Conservation (phyloP, 2,329 filamentous ascomycete genomes). For the Phialophora expanda region DNA sequence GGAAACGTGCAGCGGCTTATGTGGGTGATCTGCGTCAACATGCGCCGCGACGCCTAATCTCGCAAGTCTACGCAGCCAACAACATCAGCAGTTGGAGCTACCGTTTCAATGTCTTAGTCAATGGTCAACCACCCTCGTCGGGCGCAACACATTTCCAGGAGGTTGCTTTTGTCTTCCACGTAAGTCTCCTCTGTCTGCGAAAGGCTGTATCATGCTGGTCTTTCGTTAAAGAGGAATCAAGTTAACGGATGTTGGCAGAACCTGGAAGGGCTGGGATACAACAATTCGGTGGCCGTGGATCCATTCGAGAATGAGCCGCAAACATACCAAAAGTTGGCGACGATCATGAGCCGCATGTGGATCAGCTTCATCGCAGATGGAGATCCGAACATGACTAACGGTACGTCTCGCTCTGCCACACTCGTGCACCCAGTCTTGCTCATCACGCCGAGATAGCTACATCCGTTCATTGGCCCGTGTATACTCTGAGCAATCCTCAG, state of each 20-base stretch:
- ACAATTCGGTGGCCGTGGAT: conserved; percentile 24
- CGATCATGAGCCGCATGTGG: conserved; percentile 60
- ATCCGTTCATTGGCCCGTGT: conserved; percentile 51
- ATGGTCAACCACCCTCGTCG: conserved; percentile 50
- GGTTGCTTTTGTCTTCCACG: conserved; percentile 60
- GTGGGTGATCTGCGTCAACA: conserved; percentile 62
- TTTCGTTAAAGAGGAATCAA: not conserved
- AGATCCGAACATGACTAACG: conserved; percentile 50
- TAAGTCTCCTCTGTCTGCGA: not conserved
- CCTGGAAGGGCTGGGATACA: conserved; percentile 33
- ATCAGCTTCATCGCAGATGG: conserved; percentile 55
- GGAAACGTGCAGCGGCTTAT: conserved; percentile 61
- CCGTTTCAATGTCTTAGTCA: conserved; percentile 63
- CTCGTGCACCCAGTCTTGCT: not conserved
- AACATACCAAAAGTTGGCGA: conserved; percentile 51
- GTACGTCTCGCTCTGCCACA: conserved; percentile 3
- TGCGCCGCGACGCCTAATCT: conserved; percentile 60
- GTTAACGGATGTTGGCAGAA: conserved; percentile 44
- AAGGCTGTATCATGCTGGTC: not conserved
- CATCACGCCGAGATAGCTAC: conserved; percentile 10
- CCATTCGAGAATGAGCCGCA: conserved; percentile 50
- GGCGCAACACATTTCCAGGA: conserved; percentile 62
- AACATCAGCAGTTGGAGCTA: conserved; percentile 63
- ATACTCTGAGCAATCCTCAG: conserved; percentile 46
- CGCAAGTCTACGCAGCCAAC: conserved; percentile 57